Conservation (phyloP, 768 basidiomycete species). For the Baorangia bicolor region DNA sequence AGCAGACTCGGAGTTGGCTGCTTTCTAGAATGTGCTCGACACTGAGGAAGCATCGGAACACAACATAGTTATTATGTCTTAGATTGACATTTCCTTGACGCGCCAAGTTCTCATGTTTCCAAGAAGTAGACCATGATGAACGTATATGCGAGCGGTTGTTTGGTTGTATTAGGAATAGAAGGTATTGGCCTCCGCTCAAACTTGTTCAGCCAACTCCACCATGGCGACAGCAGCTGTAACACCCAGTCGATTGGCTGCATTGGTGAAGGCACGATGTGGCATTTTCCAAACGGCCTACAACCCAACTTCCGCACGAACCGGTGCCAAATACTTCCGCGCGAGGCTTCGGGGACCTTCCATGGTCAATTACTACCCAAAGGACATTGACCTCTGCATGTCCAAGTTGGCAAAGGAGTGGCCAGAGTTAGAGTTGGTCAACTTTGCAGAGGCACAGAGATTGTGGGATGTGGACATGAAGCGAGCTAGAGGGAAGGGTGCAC, state of each 20-base stretch:
- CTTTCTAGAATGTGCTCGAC: too few relatives aligned
- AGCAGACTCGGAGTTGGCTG: too few relatives aligned
- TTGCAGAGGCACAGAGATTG: slow-evolving; percentile 64
- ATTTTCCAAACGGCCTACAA: slow-evolving; percentile 91
- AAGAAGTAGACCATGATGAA: too few relatives aligned
- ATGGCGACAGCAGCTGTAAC: slow-evolving; percentile 39
- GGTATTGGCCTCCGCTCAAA: slow-evolving; percentile 9
- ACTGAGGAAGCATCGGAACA: too few relatives aligned
- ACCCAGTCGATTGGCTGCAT: slow-evolving; percentile 54
- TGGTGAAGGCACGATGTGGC: slow-evolving; percentile 61
- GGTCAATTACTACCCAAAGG: slow-evolving; percentile 75
- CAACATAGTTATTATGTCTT: too few relatives aligned
- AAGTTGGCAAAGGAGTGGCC: slow-evolving; percentile 51
- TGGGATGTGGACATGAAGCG: slow-evolving; percentile 67
- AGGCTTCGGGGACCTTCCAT: slow-evolving; percentile 85
- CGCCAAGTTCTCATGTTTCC: too few relatives aligned
- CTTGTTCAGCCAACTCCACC: neutral
- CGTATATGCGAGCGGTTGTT: slow-evolving; percentile 21
- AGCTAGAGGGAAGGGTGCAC: slow-evolving; percentile 79
- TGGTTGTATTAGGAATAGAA: slow-evolving; percentile 31
- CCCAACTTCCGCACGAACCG: slow-evolving; percentile 76
- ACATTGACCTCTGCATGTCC: slow-evolving; percentile 56
- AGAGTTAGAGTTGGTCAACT: slow-evolving; percentile 59
- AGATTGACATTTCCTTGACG: too few relatives aligned
- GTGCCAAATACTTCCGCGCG: slow-evolving; percentile 86